Base-by-base conservation (phyloP, 176 grass and related monocot species). In the Triticum turgidum region DNA sequence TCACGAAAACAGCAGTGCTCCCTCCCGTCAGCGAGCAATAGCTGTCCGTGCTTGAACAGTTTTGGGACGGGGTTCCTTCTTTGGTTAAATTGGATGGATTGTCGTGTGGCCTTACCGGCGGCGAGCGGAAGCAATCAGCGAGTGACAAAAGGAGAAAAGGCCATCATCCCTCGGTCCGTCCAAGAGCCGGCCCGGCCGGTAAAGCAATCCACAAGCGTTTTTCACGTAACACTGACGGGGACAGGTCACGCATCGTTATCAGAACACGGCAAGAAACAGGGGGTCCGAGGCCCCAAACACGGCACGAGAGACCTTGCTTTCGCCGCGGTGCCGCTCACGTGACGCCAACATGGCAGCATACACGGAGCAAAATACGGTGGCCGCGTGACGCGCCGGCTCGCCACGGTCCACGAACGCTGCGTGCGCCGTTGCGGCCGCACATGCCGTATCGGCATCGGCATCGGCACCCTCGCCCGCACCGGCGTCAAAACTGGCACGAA, bases 401-500 rank as follows among this genome's bases (percentile, higher is more conserved):
- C 78, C 64, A 8, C 79, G 35, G 73, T 35, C 39, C 84, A 37
- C 69, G 14, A 51, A 73, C 54, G 56, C 56, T 15, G 49, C 65
- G 49, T 51, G 62, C 52, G 64, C 61, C 70, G 64, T 54, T 78
- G 38, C 88, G 49, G 78, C 41, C 18, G 73, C 84, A 78, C 80
- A 79, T 79, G 89, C 66, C 80, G 34, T 65, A 49, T 62, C 89
- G 13, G 66, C 67, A n/a, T 65, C 65, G 33, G 37, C 37, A 38
- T 38, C 37, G 37, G 22, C 58, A 27, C 82, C 81, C 42, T 20
- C 13, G 38, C 38, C 8, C 38, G 38, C 38, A 10, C 54, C n/a
- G 11, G 83, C 72, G 79, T 18, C 66, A 24, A 58, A 73, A 79
- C 84, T 14, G 80, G 84, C 84, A 72, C 65, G 79, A 72, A 68